Evolutionary conservation across 1,284 basidiomycete species (phyloP).

Genomic region (Leccinum fuscescens): DNA sequence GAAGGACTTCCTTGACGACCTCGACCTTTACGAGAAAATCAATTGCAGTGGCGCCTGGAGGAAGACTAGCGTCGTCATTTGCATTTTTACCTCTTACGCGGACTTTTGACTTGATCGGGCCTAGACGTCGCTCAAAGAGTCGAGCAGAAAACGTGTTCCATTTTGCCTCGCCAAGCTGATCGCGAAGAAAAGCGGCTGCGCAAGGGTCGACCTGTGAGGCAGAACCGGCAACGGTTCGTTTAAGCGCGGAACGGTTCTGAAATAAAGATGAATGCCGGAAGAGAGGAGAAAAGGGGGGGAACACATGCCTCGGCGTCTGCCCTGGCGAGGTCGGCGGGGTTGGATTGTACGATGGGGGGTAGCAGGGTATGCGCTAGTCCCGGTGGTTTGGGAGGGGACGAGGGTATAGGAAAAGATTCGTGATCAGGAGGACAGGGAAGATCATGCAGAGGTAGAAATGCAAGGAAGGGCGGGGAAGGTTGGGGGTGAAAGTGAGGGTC

Average conservation of each 20-base stretch:
- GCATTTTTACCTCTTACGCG: constrained; percentile 31
- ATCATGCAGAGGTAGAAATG: constrained; percentile 28
- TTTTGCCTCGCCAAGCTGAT: constrained; percentile 43
- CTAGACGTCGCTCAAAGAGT: constrained; percentile 45
- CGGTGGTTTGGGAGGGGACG: constrained; percentile 23
- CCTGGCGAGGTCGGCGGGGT: constrained; percentile 27
- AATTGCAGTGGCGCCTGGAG: constrained; percentile 42
- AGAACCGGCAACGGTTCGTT: constrained; percentile 21
- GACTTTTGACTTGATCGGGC: constrained; percentile 37
- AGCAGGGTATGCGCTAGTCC: constrained; percentile 31
- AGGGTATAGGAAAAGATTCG: constrained; percentile 18
- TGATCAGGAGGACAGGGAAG: constrained; percentile 23
- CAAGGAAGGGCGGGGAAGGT: constrained; percentile 26
- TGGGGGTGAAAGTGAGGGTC: constrained; percentile 29
- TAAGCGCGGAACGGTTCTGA: constrained; percentile 29
- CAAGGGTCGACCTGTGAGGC: constrained; percentile 41
- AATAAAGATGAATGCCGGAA: constrained; percentile 13
- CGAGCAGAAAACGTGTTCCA: constrained; percentile 48
- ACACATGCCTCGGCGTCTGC: constrained; percentile 26
- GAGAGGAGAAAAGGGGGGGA: background rate
- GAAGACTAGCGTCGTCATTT: constrained; percentile 27
- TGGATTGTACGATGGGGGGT: constrained; percentile 35
- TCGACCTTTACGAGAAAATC: constrained; percentile 54
- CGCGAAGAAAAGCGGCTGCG: constrained; percentile 44
- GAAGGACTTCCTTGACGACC: constrained; percentile 48